Evolutionary conservation across 2,329 filamentous ascomycete species (phyloP).

Genomic region (Ophiosphaerella korrae): DNA sequence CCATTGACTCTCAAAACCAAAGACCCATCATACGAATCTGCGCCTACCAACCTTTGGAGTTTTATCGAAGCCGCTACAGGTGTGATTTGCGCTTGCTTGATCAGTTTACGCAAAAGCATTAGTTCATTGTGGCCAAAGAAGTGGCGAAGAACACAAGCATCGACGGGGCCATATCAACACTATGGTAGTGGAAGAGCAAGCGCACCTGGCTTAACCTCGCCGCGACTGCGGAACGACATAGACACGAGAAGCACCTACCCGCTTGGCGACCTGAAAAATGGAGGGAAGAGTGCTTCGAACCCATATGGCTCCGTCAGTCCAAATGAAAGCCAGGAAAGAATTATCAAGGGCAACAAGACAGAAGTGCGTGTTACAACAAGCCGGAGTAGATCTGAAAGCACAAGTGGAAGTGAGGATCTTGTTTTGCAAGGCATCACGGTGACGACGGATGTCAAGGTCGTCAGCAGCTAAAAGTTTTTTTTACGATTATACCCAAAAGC

Average conservation of each 20-base stretch:
- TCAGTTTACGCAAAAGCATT: slow-evolving; percentile 27
- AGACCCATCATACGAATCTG: slow-evolving; percentile 30
- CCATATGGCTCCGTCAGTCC: slow-evolving; percentile 12
- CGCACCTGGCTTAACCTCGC: background rate
- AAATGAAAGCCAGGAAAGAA: slow-evolving; percentile 19
- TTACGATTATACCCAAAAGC: no score
- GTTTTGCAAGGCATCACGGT: slow-evolving; percentile 12
- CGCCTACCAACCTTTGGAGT: slow-evolving; percentile 34
- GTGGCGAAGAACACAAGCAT: slow-evolving; percentile 15
- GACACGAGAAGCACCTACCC: background rate
- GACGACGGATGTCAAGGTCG: slow-evolving; percentile 12
- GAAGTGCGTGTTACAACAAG: slow-evolving; percentile 3
- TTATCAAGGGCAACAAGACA: slow-evolving; percentile 6
- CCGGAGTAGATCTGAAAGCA: background rate
- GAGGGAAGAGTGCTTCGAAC: slow-evolving; percentile 1
- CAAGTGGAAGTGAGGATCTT: slow-evolving; percentile 6
- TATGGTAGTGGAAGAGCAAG: slow-evolving; percentile 2
- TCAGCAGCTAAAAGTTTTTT: background rate
- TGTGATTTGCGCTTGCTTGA: slow-evolving; percentile 34
- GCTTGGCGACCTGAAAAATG: slow-evolving; percentile 6
- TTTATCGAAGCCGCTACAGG: slow-evolving; percentile 34
- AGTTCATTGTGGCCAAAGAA: slow-evolving; percentile 17
- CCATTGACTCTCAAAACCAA: slow-evolving; percentile 20
- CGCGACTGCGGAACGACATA: background rate
- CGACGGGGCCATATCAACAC: slow-evolving; percentile 6